Percentiles rank a stretch among this genome's conserved stretches.
These are phyloP conservation scores for Triangularia verruculosa DNA, from an alignment of 2,329 filamentous ascomycete genomes.

Conservation along the genomic window DNA sequence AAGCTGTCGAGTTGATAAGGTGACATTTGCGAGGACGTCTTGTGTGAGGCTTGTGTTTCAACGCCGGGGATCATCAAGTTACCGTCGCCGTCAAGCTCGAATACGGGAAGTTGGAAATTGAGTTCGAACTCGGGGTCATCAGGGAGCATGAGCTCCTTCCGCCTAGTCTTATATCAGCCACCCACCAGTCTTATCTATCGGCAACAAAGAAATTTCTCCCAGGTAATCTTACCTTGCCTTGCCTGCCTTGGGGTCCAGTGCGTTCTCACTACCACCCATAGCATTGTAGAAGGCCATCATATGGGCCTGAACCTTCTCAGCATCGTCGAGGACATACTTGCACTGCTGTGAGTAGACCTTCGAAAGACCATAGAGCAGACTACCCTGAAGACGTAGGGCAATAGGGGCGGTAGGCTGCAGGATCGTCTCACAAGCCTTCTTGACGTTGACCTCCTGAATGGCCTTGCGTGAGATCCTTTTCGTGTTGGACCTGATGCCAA, in stretches of 20 bases:
- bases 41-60: slow-evolving; percentile 37
- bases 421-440: slow-evolving; percentile 86
- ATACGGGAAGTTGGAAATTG: slow-evolving; percentile 58
- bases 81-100: slow-evolving; percentile 45
- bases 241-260: slow-evolving; percentile 67
- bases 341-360: slow-evolving; percentile 87
- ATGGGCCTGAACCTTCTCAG: slow-evolving; percentile 68
- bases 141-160: slow-evolving; percentile 69
- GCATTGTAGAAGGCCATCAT: slow-evolving; percentile 67
- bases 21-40: slow-evolving; percentile 45
- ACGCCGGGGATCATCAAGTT: slow-evolving; percentile 33
- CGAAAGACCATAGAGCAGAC: slow-evolving; percentile 79
- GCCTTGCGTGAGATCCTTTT: slow-evolving; percentile 79
- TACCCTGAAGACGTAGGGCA: slow-evolving; percentile 85
- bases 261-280: slow-evolving; percentile 47
- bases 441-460: slow-evolving; percentile 83
- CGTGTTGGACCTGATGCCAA: slow-evolving; percentile 68
- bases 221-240: slow-evolving; percentile 62
- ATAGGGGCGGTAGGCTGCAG: slow-evolving; percentile 76
- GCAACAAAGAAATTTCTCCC: neutral
- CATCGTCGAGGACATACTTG: slow-evolving; percentile 77
- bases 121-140: slow-evolving; percentile 83
- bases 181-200: too few species aligned
- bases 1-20: slow-evolving; percentile 34
- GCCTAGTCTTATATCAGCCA: slow-evolving; percentile 45